phyloP scores from a whole-genome alignment of 331 rosid species.

The Ulmus americana region DNA sequence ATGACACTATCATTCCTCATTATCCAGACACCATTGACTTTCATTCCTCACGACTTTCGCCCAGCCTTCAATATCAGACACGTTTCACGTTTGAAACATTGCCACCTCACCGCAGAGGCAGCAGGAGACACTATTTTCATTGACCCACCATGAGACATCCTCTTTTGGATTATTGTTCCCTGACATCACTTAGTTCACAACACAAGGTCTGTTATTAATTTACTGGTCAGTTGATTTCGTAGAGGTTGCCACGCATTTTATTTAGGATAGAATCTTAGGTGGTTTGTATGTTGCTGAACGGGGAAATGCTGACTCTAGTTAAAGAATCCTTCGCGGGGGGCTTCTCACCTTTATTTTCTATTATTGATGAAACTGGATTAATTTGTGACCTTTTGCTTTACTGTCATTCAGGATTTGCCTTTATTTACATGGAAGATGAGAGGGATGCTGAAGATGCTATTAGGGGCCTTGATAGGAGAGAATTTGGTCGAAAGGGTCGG shows the following conservation, averaged over 20 bases:
- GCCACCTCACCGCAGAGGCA: conserved; percentile 82
- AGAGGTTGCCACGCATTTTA: conserved; percentile 52
- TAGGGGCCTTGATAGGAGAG: conserved; percentile 75
- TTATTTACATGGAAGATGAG: conserved; percentile 94
- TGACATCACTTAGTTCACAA: conserved; percentile 78
- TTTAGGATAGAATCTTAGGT: conserved; percentile 38
- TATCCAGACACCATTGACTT: conserved; percentile 67
- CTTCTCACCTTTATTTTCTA: conserved; percentile 21
- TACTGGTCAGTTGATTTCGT: conserved; percentile 61
- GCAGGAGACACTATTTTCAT: conserved; percentile 68
- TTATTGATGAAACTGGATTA: conserved; percentile 14
- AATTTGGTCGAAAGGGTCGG: conserved; percentile 91
- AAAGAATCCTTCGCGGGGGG: conserved; percentile 33
- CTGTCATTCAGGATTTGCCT: conserved; percentile 74
- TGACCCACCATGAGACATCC: conserved; percentile 91
- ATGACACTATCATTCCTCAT: conserved; percentile 65
- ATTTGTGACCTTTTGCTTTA: conserved; percentile 17
- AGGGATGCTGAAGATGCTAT: conserved; percentile 97
- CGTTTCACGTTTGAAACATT: conserved; percentile 65
- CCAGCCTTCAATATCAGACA: conserved; percentile 71
- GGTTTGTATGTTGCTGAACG: conserved; percentile 43
- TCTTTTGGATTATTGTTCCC: conserved; percentile 91
- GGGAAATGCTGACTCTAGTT: conserved; percentile 29
- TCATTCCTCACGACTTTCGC: conserved; percentile 72
- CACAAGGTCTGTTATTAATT: conserved; percentile 96